Evolutionary conservation across 202 grass and related monocot species (phyloP), one percentile per base, ranked within the genome.

Genomic region (Saccharum hybrid): DNA sequence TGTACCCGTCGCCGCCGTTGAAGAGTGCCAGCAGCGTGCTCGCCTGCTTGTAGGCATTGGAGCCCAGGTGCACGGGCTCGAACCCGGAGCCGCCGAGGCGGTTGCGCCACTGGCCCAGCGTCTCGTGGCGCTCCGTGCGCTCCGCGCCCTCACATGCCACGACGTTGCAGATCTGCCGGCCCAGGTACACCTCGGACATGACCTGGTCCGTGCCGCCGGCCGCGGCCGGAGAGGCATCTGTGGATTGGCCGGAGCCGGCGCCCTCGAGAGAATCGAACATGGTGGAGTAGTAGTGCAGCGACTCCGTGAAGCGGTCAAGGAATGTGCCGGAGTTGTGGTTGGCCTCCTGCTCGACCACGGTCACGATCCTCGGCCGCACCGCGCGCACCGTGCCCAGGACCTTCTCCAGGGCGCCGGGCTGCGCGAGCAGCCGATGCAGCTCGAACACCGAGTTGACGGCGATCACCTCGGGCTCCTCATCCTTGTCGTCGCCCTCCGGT

Each of bases 251-350:
- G 48, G 68, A 40, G 45, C 84, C 76, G 2, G 83, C 87, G 72
- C 90, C 88, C 77, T 97, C 94, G 0, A 97, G 94, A 0, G 94
- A 97, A 75, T 97, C 94, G 85, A 97, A 97, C 94, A 97, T 94
- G 75, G 92, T 97, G 5, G 94, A 97, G 75, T 97, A 97, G 77
- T 97, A 97, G 86, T 97, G 94, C 75, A 97, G 78, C 1, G 94
- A 90, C 82, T 97, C 92, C 5, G 90, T 94, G 88, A 94, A 98
- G 23, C 95, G 90, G 18, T 98, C 95, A 3, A 93, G 33, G 90
- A 98, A 98, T 0, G 87, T 78, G 66, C 87, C 90, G 16, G 80
- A 63, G 88, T 98, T 98, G 87, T 98, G 95, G 76, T 91, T 94
- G 0, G 90, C 95, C 85, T 98, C 95, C 79, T 98, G 92, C 79